Evolutionary conservation across 305 asterid species (phyloP).

Genomic region (Plantago lanceolata): DNA sequence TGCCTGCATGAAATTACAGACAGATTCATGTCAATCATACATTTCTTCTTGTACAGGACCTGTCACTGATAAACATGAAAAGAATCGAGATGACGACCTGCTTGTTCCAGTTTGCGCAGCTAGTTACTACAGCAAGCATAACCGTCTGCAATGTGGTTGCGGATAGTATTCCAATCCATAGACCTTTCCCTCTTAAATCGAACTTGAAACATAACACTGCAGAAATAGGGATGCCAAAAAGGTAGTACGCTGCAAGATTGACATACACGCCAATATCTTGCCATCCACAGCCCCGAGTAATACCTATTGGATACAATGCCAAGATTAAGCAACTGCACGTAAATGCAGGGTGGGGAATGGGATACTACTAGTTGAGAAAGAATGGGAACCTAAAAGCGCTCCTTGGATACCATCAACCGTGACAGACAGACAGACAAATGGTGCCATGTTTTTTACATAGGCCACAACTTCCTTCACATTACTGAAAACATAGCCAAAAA

Average conservation of each 20-base stretch:
- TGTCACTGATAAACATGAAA: not conserved
- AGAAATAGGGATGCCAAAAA: conserved; percentile 61
- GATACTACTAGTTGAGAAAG: not conserved
- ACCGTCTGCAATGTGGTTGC: conserved; percentile 45
- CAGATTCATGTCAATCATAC: not conserved
- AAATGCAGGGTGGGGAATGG: not conserved
- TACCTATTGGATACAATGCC: conserved; percentile 23
- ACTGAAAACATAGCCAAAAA: conserved; percentile 66
- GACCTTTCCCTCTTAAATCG: conserved; percentile 43
- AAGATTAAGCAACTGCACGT: not conserved
- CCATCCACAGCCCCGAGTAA: conserved; percentile 72
- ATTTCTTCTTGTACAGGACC: too few relatives aligned
- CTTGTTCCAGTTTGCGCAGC: conserved; percentile 46
- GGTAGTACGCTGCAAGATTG: conserved; percentile 69
- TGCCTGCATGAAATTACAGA: conserved; percentile 26
- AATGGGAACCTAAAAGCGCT: conserved; percentile 45
- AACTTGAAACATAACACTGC: conserved; percentile 40
- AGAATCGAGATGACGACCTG: conserved; percentile 27
- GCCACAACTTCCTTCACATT: conserved; percentile 57
- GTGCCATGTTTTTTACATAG: conserved; percentile 57
- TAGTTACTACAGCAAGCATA: conserved; percentile 38
- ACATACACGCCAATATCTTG: conserved; percentile 72
- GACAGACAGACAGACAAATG: conserved; percentile 53
- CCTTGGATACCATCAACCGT: conserved; percentile 56
- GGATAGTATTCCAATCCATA: conserved; percentile 52